Evolutionary conservation across 2,329 filamentous ascomycete genomes (phyloP).

Genomic region (Arthroderma sp.): DNA sequence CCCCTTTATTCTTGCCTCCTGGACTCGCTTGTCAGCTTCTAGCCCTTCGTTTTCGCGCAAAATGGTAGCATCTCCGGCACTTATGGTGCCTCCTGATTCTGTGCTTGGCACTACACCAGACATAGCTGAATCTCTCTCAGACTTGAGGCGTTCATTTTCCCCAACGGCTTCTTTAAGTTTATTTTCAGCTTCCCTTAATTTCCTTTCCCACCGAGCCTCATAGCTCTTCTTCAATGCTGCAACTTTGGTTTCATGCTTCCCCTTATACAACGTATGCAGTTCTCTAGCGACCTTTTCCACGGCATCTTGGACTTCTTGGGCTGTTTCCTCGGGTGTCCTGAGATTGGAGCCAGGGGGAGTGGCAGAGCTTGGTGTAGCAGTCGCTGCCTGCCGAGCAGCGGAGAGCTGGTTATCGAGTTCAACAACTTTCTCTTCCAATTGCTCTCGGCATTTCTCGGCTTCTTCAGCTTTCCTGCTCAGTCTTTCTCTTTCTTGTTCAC

Average conservation of each 20-base stretch:
- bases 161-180: constrained; percentile 55
- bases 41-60: constrained; percentile 44
- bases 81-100: constrained; percentile 10
- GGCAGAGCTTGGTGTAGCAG: constrained; percentile 15
- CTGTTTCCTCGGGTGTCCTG: constrained; percentile 35
- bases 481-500: constrained; percentile 69
- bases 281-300: constrained; percentile 90
- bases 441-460: constrained; percentile 46
- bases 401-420: constrained; percentile 35
- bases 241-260: constrained; percentile 94
- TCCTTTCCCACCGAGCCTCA: constrained; percentile 81
- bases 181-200: constrained; percentile 61
- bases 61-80: constrained; percentile 34
- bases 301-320: constrained; percentile 63
- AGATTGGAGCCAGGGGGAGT: constrained; percentile 18
- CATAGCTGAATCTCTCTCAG: constrained; percentile 52
- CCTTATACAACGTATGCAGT: constrained; percentile 84
- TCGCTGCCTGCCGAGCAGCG: constrained; percentile 24
- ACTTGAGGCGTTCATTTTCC: constrained; percentile 62
- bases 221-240: constrained; percentile 70
- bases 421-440: constrained; percentile 32
- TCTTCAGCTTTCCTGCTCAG: constrained; percentile 64
- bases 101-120: constrained; percentile 37
- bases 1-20: constrained; percentile 61
- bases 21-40: constrained; percentile 52